Conservation (phyloP, 345 rosid genomes). For the rapeseed (Brassica napus) region Da-Ae NC_063446.1:9019001-9019500, state of each 20-base stretch:
- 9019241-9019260: background rate
- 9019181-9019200: background rate
- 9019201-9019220: constrained; percentile 23
- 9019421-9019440: constrained; percentile 92
- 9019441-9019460: constrained; percentile 55
- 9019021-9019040: background rate
- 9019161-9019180: constrained; percentile 4
- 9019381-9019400: constrained; percentile 35
- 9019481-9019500: background rate
- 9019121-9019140: background rate
- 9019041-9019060: background rate
- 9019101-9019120: background rate
- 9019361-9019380: constrained; percentile 27
- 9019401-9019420: constrained; percentile 92
- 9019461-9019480: background rate
- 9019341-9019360: constrained; percentile 13
- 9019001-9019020: background rate
- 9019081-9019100: background rate
- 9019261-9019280: constrained; percentile 26
- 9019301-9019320: constrained; percentile 4
- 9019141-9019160: constrained; percentile 24
- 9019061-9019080: background rate
- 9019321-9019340: constrained; percentile 9
- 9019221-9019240: constrained; percentile 19
- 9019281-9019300: constrained; percentile 10